These are phyloP conservation scores for Geosmithia putterillii DNA, from an alignment of 2,329 filamentous ascomycete genomes.

Conservation along the genomic window DNA sequence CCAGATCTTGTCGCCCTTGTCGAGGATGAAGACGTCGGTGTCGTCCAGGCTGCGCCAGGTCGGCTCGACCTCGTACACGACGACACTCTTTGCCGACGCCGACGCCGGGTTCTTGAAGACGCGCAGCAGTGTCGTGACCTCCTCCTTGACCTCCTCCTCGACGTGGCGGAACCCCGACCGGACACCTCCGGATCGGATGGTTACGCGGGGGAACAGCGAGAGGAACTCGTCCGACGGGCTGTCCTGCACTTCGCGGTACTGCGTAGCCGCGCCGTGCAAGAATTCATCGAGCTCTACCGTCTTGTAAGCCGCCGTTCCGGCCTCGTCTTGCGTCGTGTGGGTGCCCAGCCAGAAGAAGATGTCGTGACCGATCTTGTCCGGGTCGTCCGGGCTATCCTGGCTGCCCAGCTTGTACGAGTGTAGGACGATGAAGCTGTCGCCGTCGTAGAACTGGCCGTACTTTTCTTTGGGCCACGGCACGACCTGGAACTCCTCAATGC, in stretches of 20 bases:
- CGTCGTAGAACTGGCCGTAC: conserved; percentile 51
- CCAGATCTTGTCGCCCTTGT: conserved; percentile 52
- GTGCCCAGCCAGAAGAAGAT: conserved; percentile 60
- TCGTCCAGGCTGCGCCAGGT: conserved; percentile 51
- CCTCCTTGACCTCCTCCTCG: conserved; percentile 28
- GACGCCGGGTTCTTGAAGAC: conserved; percentile 47
- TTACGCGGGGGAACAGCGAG: conserved; percentile 44
- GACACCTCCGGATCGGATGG: conserved; percentile 49
- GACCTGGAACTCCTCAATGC: conserved; percentile 55
- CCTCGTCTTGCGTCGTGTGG: conserved; percentile 56
- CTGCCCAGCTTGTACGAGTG: conserved; percentile 42
- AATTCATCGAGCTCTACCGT: conserved; percentile 60
- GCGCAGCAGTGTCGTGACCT: conserved; percentile 41
- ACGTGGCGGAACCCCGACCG: conserved; percentile 52
- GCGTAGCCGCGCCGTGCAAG: conserved; percentile 45
- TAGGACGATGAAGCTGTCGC: conserved; percentile 56
- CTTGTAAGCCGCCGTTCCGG: conserved; percentile 58
- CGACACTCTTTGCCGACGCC: conserved; percentile 27
- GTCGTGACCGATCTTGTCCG: conserved; percentile 40
- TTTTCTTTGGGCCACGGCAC: conserved; percentile 44
- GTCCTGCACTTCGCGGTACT: conserved; percentile 52
- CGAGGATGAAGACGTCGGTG: conserved; percentile 52
- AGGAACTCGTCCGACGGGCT: conserved; percentile 48
- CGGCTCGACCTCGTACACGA: conserved; percentile 53
- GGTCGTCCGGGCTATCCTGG: conserved; percentile 14